phyloP scores from a whole-genome alignment of 768 basidiomycete species.

The Podaxis sp. region DNA sequence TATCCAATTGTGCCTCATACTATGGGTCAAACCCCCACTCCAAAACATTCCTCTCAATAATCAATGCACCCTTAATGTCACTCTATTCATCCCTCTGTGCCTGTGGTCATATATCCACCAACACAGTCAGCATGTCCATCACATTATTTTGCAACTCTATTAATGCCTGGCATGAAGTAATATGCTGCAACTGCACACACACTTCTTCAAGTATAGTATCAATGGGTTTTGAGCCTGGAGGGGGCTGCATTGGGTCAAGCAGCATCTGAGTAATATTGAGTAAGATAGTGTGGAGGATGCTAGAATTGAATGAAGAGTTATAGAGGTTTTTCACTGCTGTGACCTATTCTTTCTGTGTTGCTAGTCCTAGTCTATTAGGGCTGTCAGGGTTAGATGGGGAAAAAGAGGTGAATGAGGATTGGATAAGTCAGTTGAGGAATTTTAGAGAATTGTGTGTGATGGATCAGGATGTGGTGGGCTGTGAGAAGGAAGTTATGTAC shows the following conservation, averaged over 20 bases:
- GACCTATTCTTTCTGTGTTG: slow-evolving; percentile 30
- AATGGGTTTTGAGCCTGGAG: slow-evolving; percentile 63
- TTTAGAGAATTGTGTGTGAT: slow-evolving; percentile 64
- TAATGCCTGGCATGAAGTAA: slow-evolving; percentile 60
- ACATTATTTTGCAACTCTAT: slow-evolving; percentile 54
- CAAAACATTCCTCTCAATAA: slow-evolving; percentile 74
- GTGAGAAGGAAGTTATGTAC: slow-evolving; percentile 57
- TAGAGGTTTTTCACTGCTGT: slow-evolving; percentile 57
- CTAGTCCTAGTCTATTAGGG: background rate
- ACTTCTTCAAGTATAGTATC: slow-evolving; percentile 57
- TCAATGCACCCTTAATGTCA: slow-evolving; percentile 60
- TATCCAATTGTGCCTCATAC: slow-evolving; percentile 51
- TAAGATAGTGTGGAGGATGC: slow-evolving; percentile 71
- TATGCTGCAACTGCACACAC: slow-evolving; percentile 62
- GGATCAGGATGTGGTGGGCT: slow-evolving; percentile 61
- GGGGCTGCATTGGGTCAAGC: slow-evolving; percentile 61
- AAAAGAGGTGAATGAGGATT: slow-evolving; percentile 28
- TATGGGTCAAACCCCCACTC: slow-evolving; percentile 84
- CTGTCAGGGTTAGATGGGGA: background rate
- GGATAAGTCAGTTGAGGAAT: slow-evolving; percentile 59
- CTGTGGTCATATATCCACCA: slow-evolving; percentile 76
- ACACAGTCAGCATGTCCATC: slow-evolving; percentile 60
- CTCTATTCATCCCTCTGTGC: slow-evolving; percentile 59
- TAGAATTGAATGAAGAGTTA: slow-evolving; percentile 56
- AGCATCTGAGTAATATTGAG: slow-evolving; percentile 58